Percentiles rank a stretch among this genome's conserved stretches.
Conservation (phyloP, 2,329 filamentous ascomycete genomes). For the Epichloe sp. region DNA sequence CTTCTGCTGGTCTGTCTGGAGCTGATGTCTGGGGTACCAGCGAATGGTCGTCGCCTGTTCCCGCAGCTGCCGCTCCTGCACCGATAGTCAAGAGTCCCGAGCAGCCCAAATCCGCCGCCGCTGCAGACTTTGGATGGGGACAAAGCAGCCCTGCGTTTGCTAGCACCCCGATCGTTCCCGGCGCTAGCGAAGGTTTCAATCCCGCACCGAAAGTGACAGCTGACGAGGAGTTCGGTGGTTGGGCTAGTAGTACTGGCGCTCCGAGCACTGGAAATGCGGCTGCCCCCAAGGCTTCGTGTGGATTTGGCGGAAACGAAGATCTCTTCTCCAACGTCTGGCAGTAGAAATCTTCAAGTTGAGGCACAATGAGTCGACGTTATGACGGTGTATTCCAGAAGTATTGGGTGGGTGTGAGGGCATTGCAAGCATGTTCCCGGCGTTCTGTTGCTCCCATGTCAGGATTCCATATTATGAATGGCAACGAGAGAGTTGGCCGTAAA, state of each 20-base stretch:
- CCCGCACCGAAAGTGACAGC: slow-evolving; percentile 58
- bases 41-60: slow-evolving; percentile 53
- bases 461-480: slow-evolving; percentile 17
- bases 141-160: slow-evolving; percentile 33
- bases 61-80: slow-evolving; percentile 21
- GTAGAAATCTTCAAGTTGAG: slow-evolving; percentile 24
- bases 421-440: slow-evolving; percentile 19
- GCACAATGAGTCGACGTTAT: not conserved
- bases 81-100: slow-evolving; percentile 43
- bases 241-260: slow-evolving; percentile 58
- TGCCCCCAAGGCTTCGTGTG: slow-evolving; percentile 41
- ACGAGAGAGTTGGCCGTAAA: slow-evolving; percentile 7
- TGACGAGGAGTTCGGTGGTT: slow-evolving; percentile 93
- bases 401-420: not conserved
- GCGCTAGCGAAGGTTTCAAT: slow-evolving; percentile 52
- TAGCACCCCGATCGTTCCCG: slow-evolving; percentile 46
- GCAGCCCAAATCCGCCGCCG: slow-evolving; percentile 29
- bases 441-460: slow-evolving; percentile 17
- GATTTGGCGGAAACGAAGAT: slow-evolving; percentile 63
- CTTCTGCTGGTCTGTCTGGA: slow-evolving; percentile 27
- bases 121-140: slow-evolving; percentile 53
- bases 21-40: slow-evolving; percentile 78
- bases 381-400: slow-evolving; percentile 6
- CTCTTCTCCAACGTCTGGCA: slow-evolving; percentile 95
- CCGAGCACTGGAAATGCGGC: slow-evolving; percentile 25